These are phyloP conservation scores for Leishmania braziliensis DNA, from an alignment of 208 protist species.

Conservation along the genomic window DNA sequence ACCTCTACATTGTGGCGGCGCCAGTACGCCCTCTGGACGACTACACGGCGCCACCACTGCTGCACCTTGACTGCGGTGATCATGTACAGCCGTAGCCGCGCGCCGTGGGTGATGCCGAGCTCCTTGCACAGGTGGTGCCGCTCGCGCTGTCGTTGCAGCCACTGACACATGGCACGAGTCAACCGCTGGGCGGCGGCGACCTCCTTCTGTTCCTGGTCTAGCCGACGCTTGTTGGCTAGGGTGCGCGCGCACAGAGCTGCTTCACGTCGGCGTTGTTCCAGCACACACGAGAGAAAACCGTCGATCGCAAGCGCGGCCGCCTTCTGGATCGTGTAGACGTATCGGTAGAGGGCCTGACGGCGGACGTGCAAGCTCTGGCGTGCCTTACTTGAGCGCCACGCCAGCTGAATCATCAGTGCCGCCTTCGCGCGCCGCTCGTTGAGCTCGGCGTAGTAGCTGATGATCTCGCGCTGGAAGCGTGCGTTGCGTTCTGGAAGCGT, in stretches of 20 bases:
- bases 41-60: slow-evolving; percentile 66
- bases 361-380: slow-evolving; percentile 43
- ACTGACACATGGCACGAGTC: slow-evolving; percentile 33
- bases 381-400: slow-evolving; percentile 61
- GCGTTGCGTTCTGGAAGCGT: slow-evolving; percentile 61
- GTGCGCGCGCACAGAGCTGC: slow-evolving; percentile 8
- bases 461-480: slow-evolving; percentile 62
- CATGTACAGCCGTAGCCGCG: slow-evolving; percentile 37
- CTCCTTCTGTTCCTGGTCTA: slow-evolving; percentile 28
- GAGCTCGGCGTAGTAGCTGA: slow-evolving; percentile 45
- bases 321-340: slow-evolving; percentile 67
- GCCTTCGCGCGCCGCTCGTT: slow-evolving; percentile 44
- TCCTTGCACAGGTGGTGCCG: slow-evolving; percentile 39
- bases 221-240: slow-evolving; percentile 11
- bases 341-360: slow-evolving; percentile 64
- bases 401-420: slow-evolving; percentile 60
- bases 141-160: slow-evolving; percentile 33
- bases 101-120: slow-evolving; percentile 40
- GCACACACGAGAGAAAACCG: slow-evolving; percentile 40
- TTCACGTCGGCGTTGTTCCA: slow-evolving; percentile 21
- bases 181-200: slow-evolving; percentile 32
- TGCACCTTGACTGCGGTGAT: slow-evolving; percentile 46
- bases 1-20: slow-evolving; percentile 43
- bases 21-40: slow-evolving; percentile 59
- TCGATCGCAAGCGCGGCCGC: slow-evolving; percentile 65